Base-by-base conservation (phyloP, 2,329 filamentous ascomycete species). In the Penicillium sp. region DNA sequence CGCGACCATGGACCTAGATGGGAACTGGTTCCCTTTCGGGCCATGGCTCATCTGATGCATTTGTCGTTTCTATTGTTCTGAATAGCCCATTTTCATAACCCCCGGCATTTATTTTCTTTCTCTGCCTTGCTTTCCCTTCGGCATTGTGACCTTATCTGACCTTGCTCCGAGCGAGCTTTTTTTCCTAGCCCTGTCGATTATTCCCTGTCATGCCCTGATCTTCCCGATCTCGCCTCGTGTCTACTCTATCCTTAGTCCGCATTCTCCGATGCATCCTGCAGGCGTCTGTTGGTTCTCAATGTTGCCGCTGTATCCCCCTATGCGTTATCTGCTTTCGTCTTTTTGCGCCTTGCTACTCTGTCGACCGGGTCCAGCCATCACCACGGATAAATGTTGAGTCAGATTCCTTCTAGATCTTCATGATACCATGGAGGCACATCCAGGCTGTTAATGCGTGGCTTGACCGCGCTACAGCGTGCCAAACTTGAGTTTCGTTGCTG, bases 211-310 rank as follows among this genome's bases (percentile, higher is more conserved):
- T 47, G 55, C 54, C 59, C 55, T 57, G 63, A 61, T 57, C 24
- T 63, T 61, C 56, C 57, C 62, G 46, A 60, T 63, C 53, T 57
- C 63, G 56, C 59, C 29, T 41, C 48, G 35, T 45, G 24, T 4
- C 50, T 66, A 53, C 47, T 26, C 47, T 50, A 45, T 52, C 52
- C 46, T 55, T 54, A 62, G 61, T 61, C 56, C 53, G 62, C 61
- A 68, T 67, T 63, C 59, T 52, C 55, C 57, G 51, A 68, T 73
- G 72, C 73, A 75, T 75, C 65, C 66, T 57, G 70, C 69, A 70
- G 73, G 73, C 73, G 73, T 74, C 69, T 66, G 62, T 63, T 63
- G 62, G 54, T 64, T 57, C 45, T 61, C 49, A 33, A 64, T 63
- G 53, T 57, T 47, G 52, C 50, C 53, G 31, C 57, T 66, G 60